Conservation (phyloP, 202 grass and related monocot genomes). For the Sporobolus alterniflorus region DNA sequence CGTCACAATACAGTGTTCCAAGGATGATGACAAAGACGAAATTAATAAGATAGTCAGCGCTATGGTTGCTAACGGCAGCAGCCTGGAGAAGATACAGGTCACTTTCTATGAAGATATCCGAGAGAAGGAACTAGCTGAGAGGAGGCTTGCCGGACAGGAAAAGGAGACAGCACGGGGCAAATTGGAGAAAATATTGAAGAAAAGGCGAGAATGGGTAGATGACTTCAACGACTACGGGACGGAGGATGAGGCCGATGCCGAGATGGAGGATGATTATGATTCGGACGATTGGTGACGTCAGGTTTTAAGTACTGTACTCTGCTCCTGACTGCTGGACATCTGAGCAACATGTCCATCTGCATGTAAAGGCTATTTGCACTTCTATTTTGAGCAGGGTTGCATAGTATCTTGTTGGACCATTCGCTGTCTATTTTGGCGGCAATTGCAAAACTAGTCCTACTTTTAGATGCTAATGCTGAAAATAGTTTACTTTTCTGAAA, state of each 20-base stretch:
- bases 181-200: conserved; percentile 20
- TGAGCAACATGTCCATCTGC: too few species aligned
- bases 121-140: background rate
- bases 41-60: conserved; percentile 9
- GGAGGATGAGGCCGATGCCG: background rate
- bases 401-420: too few species aligned
- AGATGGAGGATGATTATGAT: background rate
- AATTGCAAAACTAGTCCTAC: too few species aligned
- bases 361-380: background rate
- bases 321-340: background rate
- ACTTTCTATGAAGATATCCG: conserved; percentile 19
- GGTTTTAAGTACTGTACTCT: background rate
- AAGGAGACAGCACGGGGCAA: background rate
- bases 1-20: conserved; percentile 24
- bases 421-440: too few species aligned
- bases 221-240: background rate
- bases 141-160: background rate
- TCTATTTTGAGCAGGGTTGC: background rate
- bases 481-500: too few species aligned
- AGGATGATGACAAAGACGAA: background rate
- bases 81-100: conserved; percentile 15
- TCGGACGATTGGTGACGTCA: background rate
- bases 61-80: conserved; percentile 19
- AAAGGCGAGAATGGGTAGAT: background rate
- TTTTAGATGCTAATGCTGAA: too few species aligned